Evolutionary conservation across 192 early-diverging fungal genomes (phyloP).

Genomic region (Linnemannia exigua): DNA sequence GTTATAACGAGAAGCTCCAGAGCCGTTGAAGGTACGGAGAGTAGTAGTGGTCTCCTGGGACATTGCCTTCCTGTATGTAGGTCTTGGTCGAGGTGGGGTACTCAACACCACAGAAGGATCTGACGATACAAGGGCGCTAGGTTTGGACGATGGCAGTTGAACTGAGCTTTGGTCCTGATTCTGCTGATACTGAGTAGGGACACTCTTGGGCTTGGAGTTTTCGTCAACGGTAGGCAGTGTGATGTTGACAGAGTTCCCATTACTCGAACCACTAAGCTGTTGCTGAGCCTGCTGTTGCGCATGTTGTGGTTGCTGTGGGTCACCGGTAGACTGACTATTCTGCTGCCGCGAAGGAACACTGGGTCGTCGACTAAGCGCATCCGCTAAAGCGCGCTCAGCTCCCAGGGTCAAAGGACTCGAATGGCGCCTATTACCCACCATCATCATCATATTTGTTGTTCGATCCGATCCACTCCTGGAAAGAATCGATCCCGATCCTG

Average conservation of each 20-base stretch:
- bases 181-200: neutral
- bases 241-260: slow-evolving; percentile 21
- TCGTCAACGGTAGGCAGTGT: slow-evolving; percentile 23
- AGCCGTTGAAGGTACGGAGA: neutral
- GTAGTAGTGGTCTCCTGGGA: neutral
- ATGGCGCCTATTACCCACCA: slow-evolving; percentile 12
- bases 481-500: neutral
- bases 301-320: neutral
- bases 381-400: slow-evolving; percentile 10
- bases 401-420: slow-evolving; percentile 44
- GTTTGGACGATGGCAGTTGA: neutral
- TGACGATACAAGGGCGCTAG: neutral
- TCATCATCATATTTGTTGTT: neutral
- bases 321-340: neutral
- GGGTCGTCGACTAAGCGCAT: slow-evolving; percentile 12
- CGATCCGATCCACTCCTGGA: neutral
- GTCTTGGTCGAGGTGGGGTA: slow-evolving; percentile 9
- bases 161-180: neutral
- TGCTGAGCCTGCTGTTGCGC: neutral
- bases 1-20: neutral
- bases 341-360: slow-evolving; percentile 28
- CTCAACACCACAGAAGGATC: neutral
- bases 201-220: neutral
- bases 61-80: neutral
- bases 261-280: neutral